Evolutionary conservation across 1,284 basidiomycete species (phyloP).

Genomic region (Sanghuangporus sanghuang): DNA sequence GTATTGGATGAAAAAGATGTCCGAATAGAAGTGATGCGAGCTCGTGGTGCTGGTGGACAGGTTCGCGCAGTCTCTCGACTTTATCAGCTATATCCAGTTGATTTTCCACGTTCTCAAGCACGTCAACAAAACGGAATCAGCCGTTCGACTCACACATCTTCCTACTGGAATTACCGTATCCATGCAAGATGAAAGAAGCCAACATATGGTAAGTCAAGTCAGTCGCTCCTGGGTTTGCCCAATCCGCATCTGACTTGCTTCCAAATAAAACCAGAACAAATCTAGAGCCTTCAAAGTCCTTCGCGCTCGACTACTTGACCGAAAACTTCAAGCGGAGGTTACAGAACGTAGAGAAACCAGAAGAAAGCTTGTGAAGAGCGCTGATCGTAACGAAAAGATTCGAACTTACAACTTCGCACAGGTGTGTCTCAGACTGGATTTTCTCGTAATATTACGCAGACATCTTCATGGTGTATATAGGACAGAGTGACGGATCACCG

Average conservation of each 20-base stretch:
- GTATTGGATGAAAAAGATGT: slow-evolving; percentile 84
- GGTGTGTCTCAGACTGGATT: slow-evolving; percentile 31
- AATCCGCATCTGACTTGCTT: neutral
- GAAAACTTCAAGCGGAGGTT: slow-evolving; percentile 66
- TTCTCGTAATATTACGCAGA: neutral
- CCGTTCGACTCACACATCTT: slow-evolving; percentile 91
- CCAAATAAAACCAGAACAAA: slow-evolving; percentile 57
- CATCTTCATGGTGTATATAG: slow-evolving; percentile 31
- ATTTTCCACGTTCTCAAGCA: slow-evolving; percentile 48
- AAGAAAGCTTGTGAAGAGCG: slow-evolving; percentile 69
- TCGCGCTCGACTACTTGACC: slow-evolving; percentile 76
- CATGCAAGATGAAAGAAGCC: slow-evolving; percentile 97
- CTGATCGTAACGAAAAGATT: slow-evolving; percentile 88
- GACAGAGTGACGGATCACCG: slow-evolving; percentile 92
- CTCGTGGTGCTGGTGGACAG: slow-evolving; percentile 95
- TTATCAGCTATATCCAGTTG: neutral
- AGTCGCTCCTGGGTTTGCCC: neutral
- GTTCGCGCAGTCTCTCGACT: slow-evolving; percentile 32
- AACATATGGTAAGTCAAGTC: slow-evolving; percentile 74
- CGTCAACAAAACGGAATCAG: slow-evolving; percentile 98
- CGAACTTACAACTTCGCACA: slow-evolving; percentile 92
- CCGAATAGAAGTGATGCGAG: slow-evolving; percentile 89
- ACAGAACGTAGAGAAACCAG: slow-evolving; percentile 66
- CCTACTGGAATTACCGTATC: slow-evolving; percentile 94
- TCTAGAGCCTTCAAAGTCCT: slow-evolving; percentile 87